Conservation (phyloP, 148 eudicot species). For the Pouteria glomerata region DNA sequence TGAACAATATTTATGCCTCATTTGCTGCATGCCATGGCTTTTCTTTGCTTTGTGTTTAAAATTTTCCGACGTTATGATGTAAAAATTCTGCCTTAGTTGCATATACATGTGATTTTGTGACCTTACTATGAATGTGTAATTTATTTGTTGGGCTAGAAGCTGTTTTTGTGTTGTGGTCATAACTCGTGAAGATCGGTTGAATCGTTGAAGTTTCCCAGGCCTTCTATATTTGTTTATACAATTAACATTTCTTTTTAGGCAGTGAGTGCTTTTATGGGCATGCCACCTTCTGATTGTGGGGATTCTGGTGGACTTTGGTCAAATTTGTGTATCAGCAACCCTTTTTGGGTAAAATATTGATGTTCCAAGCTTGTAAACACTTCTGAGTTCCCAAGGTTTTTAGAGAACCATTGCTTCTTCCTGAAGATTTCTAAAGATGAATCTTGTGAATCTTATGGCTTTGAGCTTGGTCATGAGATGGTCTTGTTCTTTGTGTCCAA, state of each 20-base stretch:
- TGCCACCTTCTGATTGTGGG: neutral
- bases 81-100: neutral
- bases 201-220: neutral
- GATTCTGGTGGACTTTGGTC: neutral
- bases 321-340: neutral
- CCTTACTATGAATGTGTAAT: neutral
- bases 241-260: neutral
- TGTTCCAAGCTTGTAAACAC: neutral
- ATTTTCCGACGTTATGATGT: neutral
- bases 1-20: neutral
- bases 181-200: neutral
- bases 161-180: neutral
- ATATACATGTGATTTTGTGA: neutral
- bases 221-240: neutral
- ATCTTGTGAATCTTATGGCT: neutral
- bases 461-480: neutral
- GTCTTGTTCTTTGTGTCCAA: neutral
- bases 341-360: neutral
- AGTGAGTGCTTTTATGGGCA: neutral
- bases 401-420: neutral
- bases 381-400: conserved; percentile 4
- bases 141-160: neutral
- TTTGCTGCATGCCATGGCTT: neutral
- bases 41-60: neutral
- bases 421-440: conserved; percentile 4